A percentile compares a stretch with the other conserved stretches of the same genome.
Evolutionary conservation across 768 basidiomycete genomes (phyloP).

Genomic region (Russula olivacea): DNA sequence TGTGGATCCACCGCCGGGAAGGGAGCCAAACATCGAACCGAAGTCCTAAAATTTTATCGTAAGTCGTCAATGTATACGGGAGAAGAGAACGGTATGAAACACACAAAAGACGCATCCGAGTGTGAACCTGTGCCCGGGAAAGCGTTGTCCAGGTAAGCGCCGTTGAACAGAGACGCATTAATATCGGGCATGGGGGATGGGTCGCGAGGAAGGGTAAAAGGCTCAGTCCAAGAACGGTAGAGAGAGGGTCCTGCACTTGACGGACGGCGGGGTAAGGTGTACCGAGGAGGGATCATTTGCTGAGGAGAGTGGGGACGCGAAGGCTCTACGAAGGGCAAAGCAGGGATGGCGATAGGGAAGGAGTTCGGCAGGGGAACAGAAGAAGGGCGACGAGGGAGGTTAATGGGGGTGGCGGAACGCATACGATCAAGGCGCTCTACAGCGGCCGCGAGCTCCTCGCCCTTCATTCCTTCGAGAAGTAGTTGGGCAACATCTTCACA

Average conservation of each 20-base stretch:
- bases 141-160: conserved; percentile 15
- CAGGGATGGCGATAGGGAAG: conserved; percentile 23
- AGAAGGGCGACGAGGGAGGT: conserved; percentile 23
- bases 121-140: conserved; percentile 16
- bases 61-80: background rate
- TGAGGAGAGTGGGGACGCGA: conserved; percentile 18
- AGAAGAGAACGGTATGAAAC: background rate
- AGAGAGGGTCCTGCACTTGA: conserved; percentile 22
- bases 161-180: conserved; percentile 19
- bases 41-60: conserved; percentile 12
- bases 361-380: conserved; percentile 23
- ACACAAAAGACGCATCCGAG: conserved; percentile 21
- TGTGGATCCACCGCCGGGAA: conserved; percentile 1
- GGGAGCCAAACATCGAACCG: conserved; percentile 20
- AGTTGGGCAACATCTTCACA: conserved; percentile 25
- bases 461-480: conserved; percentile 26
- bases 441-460: conserved; percentile 25
- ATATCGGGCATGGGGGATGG: conserved; percentile 25
- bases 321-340: conserved; percentile 19
- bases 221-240: conserved; percentile 20
- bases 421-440: conserved; percentile 24
- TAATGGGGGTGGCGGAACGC: conserved; percentile 21
- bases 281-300: conserved; percentile 10
- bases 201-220: conserved; percentile 16
- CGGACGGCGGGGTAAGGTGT: conserved; percentile 25